These are phyloP conservation scores for Neophaeococcomyces aloes DNA, from an alignment of 2,329 filamentous ascomycete species.

Conservation along the genomic window DNA sequence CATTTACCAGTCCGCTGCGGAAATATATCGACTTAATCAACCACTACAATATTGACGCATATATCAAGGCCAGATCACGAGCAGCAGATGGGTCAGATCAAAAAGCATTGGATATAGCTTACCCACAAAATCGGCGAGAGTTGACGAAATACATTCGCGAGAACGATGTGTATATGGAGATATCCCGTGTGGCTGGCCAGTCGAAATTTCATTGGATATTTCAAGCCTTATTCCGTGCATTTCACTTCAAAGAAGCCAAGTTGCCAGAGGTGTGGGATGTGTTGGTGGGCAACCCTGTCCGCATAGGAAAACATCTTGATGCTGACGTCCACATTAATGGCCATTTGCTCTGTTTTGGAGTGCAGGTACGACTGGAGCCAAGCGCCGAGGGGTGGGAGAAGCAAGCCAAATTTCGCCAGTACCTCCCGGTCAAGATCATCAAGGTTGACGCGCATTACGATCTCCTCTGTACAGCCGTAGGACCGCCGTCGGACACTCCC, in stretches of 20 bases:
- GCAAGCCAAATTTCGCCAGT: conserved; percentile 8
- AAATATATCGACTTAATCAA: conserved; percentile 50
- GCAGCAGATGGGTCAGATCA: conserved; percentile 24
- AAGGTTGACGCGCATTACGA: conserved; percentile 9
- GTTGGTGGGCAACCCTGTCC: conserved; percentile 6
- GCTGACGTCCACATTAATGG: neutral
- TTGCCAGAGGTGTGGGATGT: conserved; percentile 35
- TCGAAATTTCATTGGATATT: conserved; percentile 37
- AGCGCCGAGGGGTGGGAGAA: conserved; percentile 14
- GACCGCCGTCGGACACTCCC: conserved; percentile 4
- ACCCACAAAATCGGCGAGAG: conserved; percentile 42
- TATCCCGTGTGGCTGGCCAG: neutral
- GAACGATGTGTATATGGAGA: conserved; percentile 29
- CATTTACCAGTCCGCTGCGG: conserved; percentile 51
- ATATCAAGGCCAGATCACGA: conserved; percentile 45
- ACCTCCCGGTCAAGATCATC: conserved; percentile 16
- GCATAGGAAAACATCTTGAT: neutral
- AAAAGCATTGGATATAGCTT: conserved; percentile 16
- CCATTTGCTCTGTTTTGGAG: conserved; percentile 12
- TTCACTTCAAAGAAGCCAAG: conserved; percentile 43
- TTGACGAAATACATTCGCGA: conserved; percentile 40
- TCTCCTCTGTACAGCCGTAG: conserved; percentile 2
- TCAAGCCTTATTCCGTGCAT: conserved; percentile 47
- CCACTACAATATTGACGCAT: conserved; percentile 56
- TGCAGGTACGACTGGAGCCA: conserved; percentile 4